These are phyloP conservation scores for Sugiyamaella neomexicana DNA, from an alignment of 1,139 yeast genomes.

Conservation along the genomic window DNA sequence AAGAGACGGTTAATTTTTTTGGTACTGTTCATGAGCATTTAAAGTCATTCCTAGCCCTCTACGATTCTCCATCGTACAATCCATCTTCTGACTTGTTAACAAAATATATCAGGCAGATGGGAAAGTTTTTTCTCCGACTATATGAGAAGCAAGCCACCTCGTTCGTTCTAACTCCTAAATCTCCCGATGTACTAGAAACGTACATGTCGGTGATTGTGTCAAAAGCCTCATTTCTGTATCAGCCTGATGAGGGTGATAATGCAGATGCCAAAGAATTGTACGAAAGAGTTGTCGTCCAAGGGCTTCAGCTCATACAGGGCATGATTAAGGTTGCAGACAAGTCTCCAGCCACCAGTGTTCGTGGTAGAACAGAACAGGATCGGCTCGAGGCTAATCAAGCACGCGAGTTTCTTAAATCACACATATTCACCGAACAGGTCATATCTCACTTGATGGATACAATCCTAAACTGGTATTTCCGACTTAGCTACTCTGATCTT, in stretches of 20 bases:
- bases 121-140: constrained; percentile 67
- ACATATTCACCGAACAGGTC: constrained; percentile 58
- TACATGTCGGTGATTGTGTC: constrained; percentile 60
- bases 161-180: constrained; percentile 66
- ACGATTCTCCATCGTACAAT: constrained; percentile 45
- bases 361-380: constrained; percentile 55
- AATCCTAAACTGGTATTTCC: constrained; percentile 69
- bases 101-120: constrained; percentile 70
- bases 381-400: constrained; percentile 62
- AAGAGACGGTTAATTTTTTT: constrained; percentile 61
- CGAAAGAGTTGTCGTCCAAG: constrained; percentile 74
- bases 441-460: constrained; percentile 62
- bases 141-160: constrained; percentile 63
- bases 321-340: constrained; percentile 62
- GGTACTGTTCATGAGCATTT: constrained; percentile 59
- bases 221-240: constrained; percentile 62
- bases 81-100: constrained; percentile 57
- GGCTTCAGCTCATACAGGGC: constrained; percentile 64
- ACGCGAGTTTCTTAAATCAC: constrained; percentile 50
- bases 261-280: constrained; percentile 63
- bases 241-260: constrained; percentile 35
- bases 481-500: constrained; percentile 69
- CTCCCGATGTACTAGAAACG: constrained; percentile 58
- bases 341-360: constrained; percentile 66
- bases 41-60: constrained; percentile 53